Evolutionary conservation across 176 grass and related monocot species (phyloP).

Genomic region (Panicum miliaceum): DNA sequence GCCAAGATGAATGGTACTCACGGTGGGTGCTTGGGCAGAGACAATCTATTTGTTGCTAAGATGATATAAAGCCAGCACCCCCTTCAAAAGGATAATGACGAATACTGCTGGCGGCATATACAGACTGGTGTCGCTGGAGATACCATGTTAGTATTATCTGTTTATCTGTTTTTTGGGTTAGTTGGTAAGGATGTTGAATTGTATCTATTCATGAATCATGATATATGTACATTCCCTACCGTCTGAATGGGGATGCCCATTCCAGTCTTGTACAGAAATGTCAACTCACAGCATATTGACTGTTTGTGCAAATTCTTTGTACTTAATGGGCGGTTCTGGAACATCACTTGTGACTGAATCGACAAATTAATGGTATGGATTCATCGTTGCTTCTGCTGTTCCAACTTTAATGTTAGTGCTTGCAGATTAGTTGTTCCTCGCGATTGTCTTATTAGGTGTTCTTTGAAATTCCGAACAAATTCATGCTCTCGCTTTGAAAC

Average conservation of each 20-base stretch:
- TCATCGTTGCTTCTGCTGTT: not conserved
- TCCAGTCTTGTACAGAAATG: constrained; percentile 46
- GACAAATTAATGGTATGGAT: not conserved
- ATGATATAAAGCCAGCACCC: not conserved
- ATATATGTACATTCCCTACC: constrained; percentile 50
- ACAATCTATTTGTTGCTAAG: not conserved
- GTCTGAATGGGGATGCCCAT: constrained; percentile 39
- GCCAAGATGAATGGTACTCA: not conserved
- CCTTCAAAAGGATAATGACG: constrained; percentile 58
- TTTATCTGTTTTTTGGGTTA: constrained; percentile 31
- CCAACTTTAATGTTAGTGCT: not conserved
- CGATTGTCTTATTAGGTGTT: not conserved
- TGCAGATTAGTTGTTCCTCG: not conserved
- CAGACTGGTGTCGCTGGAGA: constrained; percentile 35
- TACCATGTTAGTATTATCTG: constrained; percentile 33
- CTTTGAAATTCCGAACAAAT: not conserved
- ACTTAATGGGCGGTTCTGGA: constrained; percentile 4
- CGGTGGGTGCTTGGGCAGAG: not conserved
- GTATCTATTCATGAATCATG: constrained; percentile 45
- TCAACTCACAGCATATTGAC: constrained; percentile 20
- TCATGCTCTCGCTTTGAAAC: not conserved
- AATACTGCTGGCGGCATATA: constrained; percentile 47
- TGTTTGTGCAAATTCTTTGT: constrained; percentile 43
- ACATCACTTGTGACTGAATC: not conserved
- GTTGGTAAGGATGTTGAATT: constrained; percentile 36